These are phyloP conservation scores for Schizothecium vesticola DNA, from an alignment of 495 filamentous ascomycete genomes.

Conservation along the genomic window DNA sequence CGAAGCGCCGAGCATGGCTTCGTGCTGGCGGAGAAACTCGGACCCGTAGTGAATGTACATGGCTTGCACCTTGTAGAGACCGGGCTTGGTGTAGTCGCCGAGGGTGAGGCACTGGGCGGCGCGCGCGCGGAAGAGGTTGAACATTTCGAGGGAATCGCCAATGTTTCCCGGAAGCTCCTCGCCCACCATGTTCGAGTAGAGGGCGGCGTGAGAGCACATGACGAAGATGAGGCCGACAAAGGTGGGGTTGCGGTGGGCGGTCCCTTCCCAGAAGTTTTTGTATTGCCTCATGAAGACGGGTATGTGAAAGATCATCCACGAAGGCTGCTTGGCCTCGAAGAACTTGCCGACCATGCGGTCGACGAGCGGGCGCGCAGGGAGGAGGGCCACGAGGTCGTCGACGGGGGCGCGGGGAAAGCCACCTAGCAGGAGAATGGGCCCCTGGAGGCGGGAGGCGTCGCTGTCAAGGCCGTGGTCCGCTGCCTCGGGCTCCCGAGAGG, in stretches of 20 bases:
- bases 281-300: conserved; percentile 40
- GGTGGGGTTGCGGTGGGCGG: conserved; percentile 14
- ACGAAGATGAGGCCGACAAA: conserved; percentile 29
- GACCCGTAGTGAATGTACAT: conserved; percentile 31
- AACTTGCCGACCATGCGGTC: conserved; percentile 45
- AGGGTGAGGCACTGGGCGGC: conserved; percentile 35
- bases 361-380: conserved; percentile 37
- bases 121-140: conserved; percentile 22
- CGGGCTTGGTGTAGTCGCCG: conserved; percentile 39
- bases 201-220: conserved; percentile 24
- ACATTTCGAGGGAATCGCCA: conserved; percentile 16
- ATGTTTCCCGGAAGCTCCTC: conserved; percentile 23
- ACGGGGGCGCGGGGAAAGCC: conserved; percentile 27
- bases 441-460: conserved; percentile 14
- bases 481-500: conserved; percentile 22
- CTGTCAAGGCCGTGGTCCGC: conserved; percentile 12
- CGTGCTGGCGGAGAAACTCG: conserved; percentile 31
- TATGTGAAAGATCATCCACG: conserved; percentile 38
- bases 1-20: conserved; percentile 36
- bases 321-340: conserved; percentile 41
- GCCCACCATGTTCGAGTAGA: conserved; percentile 19
- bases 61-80: conserved; percentile 37
- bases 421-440: conserved; percentile 41
- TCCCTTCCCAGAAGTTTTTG: conserved; percentile 27
- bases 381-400: conserved; percentile 36